Base-by-base conservation (phyloP, 1,139 yeast genomes). In the Saccharomyces pastorianus region DNA sequence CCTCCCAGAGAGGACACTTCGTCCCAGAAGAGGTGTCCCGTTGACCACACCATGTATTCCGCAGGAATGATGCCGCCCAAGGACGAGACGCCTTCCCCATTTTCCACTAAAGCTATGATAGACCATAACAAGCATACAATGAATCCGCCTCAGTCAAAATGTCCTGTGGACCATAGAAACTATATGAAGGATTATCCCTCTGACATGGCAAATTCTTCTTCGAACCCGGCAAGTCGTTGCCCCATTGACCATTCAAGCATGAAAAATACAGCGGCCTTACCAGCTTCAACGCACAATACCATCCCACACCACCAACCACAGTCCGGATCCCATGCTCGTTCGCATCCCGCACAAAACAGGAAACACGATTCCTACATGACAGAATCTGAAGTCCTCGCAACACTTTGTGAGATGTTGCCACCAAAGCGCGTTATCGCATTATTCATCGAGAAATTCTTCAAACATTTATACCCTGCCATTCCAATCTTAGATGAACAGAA, bases 401-500 rank as follows among this genome's bases (percentile, higher is more conserved):
- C 56, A 49, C 41, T 64, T n/a, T 58, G 59, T 26, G 53, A 57
- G 27, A 56, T 62, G 31, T 63, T 69, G 55, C 84, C 85, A 1
- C 73, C 75, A 8, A 69, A 69, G 53, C 67, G 67, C 29, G 71
- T 76, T 1, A 69, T 80, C 13, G 67, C 75, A 65, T 57, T 65
- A 27, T 71, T 72, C 51, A 53, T 76, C 13, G 71, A 72, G 25
- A 61, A 74, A 47, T 81, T 76, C 58, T 79, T 81, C 65, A 65
- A 65, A 26, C 66, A 68, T 17, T 68, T 79, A 4, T 78, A 80
- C 59, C 81, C 83, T 1, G 75, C 73, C 46, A 71, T 79, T 54
- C 84, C 85, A 1, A 71, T 78, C 42, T 55, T 81, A 27, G 84
- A 81, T 64, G 83, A 81, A 58, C 58, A 53, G 9, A 67, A 67